Base-by-base conservation (phyloP, 169 alveolate species). In the Amoebophrya sp. region DNA sequence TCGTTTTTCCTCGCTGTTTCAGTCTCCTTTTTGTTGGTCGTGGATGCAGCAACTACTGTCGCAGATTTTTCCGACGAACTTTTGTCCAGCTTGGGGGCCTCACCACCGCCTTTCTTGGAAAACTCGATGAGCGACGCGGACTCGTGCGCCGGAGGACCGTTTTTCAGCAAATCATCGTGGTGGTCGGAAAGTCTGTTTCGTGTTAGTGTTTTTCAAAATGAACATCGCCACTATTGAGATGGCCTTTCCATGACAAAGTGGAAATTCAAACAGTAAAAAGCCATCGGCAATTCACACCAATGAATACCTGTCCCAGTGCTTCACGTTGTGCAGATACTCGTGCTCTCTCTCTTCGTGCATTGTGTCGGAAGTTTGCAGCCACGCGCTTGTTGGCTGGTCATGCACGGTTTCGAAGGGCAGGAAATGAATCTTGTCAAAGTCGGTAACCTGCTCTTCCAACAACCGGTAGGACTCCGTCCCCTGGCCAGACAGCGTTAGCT, bases 261-360 rank as follows among this genome's bases (percentile, higher is more conserved):
- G n/a, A n/a, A n/a, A n/a, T n/a, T n/a, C n/a, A n/a, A n/a, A n/a
- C n/a, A n/a, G n/a, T n/a, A n/a, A n/a, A n/a, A n/a, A n/a, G n/a
- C n/a, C n/a, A n/a, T n/a, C n/a, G n/a, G n/a, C n/a, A n/a, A 41
- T 41, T 12, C 54, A 41, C 23, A 41, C 2, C 23, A 41, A 41
- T 2, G 23, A 41, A 12, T 41, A 41, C 54, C 10, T 66, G 39
- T 66, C 83, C 83, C 83, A 66, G 83, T 66, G 83, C 83, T 66
- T 66, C 83, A 66, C 83, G 35, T 66, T 25, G 83, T 66, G 83
- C 32, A 66, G 83, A 25, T 66, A 66, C 32, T 66, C 83, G 83
- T 66, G 83, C 29, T 18, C 83, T 25, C 83, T 2, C 29, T 66
- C 83, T n/a, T 7, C 2, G 83, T 66, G 83, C 83, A 66, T 66